Conservation (phyloP, 2,329 filamentous ascomycete genomes). For the Leptographium wingfieldii region DNA sequence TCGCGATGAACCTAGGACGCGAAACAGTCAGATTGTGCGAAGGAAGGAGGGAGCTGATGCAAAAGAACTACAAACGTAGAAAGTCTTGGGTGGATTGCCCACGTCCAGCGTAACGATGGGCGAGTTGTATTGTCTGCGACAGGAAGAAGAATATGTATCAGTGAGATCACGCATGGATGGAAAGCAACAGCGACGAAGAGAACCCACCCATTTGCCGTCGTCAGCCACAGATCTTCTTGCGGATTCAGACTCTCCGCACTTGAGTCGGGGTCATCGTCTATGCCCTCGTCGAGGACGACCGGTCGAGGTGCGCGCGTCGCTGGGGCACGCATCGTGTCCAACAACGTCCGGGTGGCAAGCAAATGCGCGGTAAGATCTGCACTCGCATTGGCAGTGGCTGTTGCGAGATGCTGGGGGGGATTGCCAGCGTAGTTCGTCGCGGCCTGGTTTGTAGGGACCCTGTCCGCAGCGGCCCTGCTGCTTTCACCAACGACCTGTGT, state of each 20-base stretch:
- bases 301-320: constrained; percentile 23
- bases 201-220: constrained; percentile 34
- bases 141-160: too few relatives aligned
- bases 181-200: not conserved
- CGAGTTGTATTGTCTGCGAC: constrained; percentile 29
- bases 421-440: too few relatives aligned
- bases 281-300: constrained; percentile 23
- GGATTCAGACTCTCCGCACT: constrained; percentile 19
- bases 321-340: constrained; percentile 28
- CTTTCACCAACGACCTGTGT: too few relatives aligned
- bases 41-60: too few relatives aligned
- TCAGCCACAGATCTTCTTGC: constrained; percentile 35
- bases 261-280: constrained; percentile 15
- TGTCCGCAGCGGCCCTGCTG: too few relatives aligned
- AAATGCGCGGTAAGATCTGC: not conserved
- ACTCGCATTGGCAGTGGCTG: not conserved
- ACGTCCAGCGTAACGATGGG: constrained; percentile 32
- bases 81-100: constrained; percentile 29
- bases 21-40: not conserved
- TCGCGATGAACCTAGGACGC: not conserved
- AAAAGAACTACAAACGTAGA: constrained; percentile 20
- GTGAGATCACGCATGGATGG: not conserved
- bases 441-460: too few relatives aligned
- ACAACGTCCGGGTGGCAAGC: constrained; percentile 16
- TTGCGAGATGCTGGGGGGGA: too few relatives aligned